Base-by-base conservation (phyloP, 1,284 basidiomycete genomes). In the Leccinum huronense region DNA sequence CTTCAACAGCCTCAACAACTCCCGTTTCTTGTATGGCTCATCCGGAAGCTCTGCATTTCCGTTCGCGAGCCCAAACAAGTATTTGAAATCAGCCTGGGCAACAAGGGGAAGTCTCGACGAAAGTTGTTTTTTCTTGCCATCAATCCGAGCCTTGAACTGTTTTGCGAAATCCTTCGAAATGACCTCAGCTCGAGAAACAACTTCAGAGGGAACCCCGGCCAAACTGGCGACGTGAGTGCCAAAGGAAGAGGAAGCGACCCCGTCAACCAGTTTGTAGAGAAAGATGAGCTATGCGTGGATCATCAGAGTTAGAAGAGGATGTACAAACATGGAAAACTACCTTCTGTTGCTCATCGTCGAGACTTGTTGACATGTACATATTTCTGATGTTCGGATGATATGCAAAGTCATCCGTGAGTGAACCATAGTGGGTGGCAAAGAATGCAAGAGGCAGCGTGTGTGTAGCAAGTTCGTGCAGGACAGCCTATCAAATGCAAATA, bases 351-450 rank as follows among this genome's bases (percentile, higher is more conserved):
- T 91, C 89, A 62, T 97, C 94, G 72, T 97, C 93, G 2, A 98
- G 91, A 61, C 93, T 83, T 0, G 95, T 97, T 55, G 90, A 84
- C 96, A 98, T 97, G 76, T 96, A 89, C 89, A 96, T 96, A 67
- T 89, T 92, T 62, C 92, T 84, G 69, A 98, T 93, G 73, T 95
- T 97, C 0, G 94, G 93, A 72, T 98, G 95, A 71, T 95, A 95
- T 1, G 86, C 83, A 74, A 90, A 94, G 74, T 95, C 93, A 69
- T 94, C 91, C 6, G 93, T 94, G 51, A 95, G 79, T 1, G 91
- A 90, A 0, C 92, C 92, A 65, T 95, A 95, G 73, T 95, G 93
- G 0, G 93, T 95, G 2, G 91, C 91, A 70, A 94, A 94, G 78
- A 93, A 92, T 5, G 89, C 86, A 11, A 98, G 79, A 5, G 95